Evolutionary conservation across 2,329 filamentous ascomycete genomes (phyloP), one percentile per base, ranked within the genome.

Genomic region (Aspergillus versicolor): DNA sequence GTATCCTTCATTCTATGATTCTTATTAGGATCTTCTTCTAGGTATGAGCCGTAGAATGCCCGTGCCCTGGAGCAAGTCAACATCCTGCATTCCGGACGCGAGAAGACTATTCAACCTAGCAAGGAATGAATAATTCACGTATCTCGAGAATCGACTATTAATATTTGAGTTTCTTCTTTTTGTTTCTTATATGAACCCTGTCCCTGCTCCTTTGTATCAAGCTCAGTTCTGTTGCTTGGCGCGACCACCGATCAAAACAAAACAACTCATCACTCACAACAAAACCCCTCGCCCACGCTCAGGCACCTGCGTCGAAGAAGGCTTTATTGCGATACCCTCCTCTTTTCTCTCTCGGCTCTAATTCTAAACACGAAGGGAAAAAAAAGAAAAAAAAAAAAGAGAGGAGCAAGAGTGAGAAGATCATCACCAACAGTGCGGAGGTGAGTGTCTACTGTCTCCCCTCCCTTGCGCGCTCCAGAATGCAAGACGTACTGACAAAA

Each of bases 171-270:
- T 30, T 38, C n/a, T 30, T 30, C 22, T 12, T 38, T 44, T 40
- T 24, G 22, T 54, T 27, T 17, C 22, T 34, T 19, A 21, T 17
- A 6, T 40, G 15, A 22, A 52, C 32, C 34, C 9, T 27, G 32
- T 43, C 32, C 21, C 50, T 44, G 32, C 12, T 38, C 30, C 24
- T 50, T 11, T 17, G 40, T 40, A 21, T 19, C n/a, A 6, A 21
- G 37, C 34, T 37, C 19, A 43, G 56, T 58, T 58, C 30, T 48
- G 56, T 58, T 58, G 56, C 56, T 58, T 54, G 46, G 56, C 53
- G 41, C 56, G 45, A 43, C 45, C 40, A 13, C 21, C 21, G 21
- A 21, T 9, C 37, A 53, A 37, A 49, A 57, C 50, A 53, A 57
- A 54, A 54, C 38, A 52, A 48, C 37, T 17, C 53, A 51, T 40